Evolutionary conservation across 495 filamentous ascomycete species (phyloP).

Genomic region (Podospora didyma): DNA sequence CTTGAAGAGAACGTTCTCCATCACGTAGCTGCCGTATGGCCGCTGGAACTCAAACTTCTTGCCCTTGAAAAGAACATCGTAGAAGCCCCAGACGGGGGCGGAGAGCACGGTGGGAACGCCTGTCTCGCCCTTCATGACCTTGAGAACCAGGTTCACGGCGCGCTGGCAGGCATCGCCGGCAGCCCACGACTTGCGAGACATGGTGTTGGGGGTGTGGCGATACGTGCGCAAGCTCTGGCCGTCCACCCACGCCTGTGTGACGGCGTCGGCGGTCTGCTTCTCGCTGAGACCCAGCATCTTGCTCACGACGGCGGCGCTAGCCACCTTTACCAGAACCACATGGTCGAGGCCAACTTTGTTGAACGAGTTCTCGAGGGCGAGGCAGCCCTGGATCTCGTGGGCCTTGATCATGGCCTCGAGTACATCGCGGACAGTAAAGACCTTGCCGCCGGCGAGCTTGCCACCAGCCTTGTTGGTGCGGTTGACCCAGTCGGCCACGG

Average conservation of each 20-base stretch:
- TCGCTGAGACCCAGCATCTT: slow-evolving; percentile 89
- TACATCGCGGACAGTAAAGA: slow-evolving; percentile 81
- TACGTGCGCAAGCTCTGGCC: slow-evolving; percentile 95
- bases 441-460: slow-evolving; percentile 80
- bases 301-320: slow-evolving; percentile 86
- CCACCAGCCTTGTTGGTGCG: slow-evolving; percentile 91
- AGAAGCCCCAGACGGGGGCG: slow-evolving; percentile 95
- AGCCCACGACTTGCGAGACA: slow-evolving; percentile 99
- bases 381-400: slow-evolving; percentile 96
- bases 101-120: slow-evolving; percentile 90
- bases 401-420: slow-evolving; percentile 99
- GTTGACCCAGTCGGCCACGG: slow-evolving; percentile 94
- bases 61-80: slow-evolving; percentile 95
- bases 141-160: slow-evolving; percentile 89
- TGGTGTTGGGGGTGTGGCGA: slow-evolving; percentile 95
- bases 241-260: slow-evolving; percentile 96
- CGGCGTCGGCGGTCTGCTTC: slow-evolving; percentile 88
- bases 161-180: slow-evolving; percentile 96
- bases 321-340: slow-evolving; percentile 96
- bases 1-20: slow-evolving; percentile 99
- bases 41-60: slow-evolving; percentile 95
- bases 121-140: slow-evolving; percentile 87
- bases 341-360: slow-evolving; percentile 98
- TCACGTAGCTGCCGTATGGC: slow-evolving; percentile 94
- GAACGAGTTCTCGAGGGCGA: slow-evolving; percentile 95